These are phyloP conservation scores for Raphanus sativus DNA, from an alignment of 345 rosid species.

Conservation along the genomic window DNA sequence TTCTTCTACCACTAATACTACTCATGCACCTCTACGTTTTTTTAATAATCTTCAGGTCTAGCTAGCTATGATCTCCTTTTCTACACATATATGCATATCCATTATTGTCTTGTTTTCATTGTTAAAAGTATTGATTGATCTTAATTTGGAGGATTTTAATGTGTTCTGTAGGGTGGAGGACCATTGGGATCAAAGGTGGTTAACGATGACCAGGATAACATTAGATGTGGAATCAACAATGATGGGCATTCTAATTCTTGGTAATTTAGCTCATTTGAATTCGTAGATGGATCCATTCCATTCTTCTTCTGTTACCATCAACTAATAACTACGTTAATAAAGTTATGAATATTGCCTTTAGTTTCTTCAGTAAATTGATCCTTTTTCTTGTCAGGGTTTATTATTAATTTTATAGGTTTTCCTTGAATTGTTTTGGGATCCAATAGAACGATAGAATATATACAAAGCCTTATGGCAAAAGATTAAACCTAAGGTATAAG, in stretches of 20 bases:
- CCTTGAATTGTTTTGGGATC: background rate
- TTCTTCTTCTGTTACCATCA: background rate
- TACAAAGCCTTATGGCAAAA: constrained; percentile 10
- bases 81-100: background rate
- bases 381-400: background rate
- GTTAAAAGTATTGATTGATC: background rate
- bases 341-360: background rate
- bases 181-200: constrained; percentile 34
- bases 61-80: background rate
- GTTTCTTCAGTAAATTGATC: background rate
- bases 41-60: constrained; percentile 45
- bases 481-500: background rate
- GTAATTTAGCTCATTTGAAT: constrained; percentile 14
- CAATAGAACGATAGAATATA: background rate
- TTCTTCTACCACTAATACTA: constrained; percentile 24
- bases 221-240: constrained; percentile 27
- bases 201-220: constrained; percentile 26
- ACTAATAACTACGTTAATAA: background rate
- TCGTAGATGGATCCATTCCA: background rate
- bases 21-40: constrained; percentile 48
- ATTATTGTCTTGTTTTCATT: background rate
- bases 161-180: constrained; percentile 33
- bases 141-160: constrained; percentile 9
- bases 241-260: constrained; percentile 37
- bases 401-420: background rate